Evolutionary conservation across 108 stramenopile species (phyloP).

Genomic region (Skeletonema potamos): DNA sequence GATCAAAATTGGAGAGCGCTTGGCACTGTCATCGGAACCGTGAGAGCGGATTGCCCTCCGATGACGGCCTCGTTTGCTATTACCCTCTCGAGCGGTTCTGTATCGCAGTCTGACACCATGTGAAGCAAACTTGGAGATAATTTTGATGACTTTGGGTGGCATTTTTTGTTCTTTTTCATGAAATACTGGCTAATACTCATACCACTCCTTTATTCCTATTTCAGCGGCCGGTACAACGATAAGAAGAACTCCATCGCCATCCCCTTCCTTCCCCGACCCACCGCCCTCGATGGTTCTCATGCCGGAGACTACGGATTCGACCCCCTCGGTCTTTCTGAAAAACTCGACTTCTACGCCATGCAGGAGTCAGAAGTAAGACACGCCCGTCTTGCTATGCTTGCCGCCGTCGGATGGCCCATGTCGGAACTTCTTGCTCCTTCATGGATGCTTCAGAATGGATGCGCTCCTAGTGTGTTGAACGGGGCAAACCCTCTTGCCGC

Average conservation of each 20-base stretch:
- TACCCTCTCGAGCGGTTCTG: constrained; percentile 10
- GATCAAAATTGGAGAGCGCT: constrained; percentile 24
- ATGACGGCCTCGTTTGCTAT: constrained; percentile 25
- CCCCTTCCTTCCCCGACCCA: constrained; percentile 73
- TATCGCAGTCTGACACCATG: constrained; percentile 29
- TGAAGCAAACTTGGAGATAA: neutral
- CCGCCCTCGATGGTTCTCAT: constrained; percentile 75
- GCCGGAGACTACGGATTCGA: constrained; percentile 87
- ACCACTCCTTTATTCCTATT: neutral
- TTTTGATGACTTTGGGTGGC: neutral
- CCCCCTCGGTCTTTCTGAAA: constrained; percentile 73
- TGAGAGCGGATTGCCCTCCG: constrained; percentile 36
- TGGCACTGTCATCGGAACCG: constrained; percentile 37
- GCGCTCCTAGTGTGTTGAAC: constrained; percentile 77
- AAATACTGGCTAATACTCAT: neutral
- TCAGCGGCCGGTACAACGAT: constrained; percentile 68
- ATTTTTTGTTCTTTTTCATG: neutral
- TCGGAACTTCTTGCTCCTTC: constrained; percentile 67
- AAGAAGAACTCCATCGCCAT: constrained; percentile 64
- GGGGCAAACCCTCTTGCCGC: constrained; percentile 73
- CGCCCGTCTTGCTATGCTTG: constrained; percentile 81
- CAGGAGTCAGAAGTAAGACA: constrained; percentile 72
- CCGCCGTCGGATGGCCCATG: constrained; percentile 79
- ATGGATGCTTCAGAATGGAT: constrained; percentile 68
- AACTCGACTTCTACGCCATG: constrained; percentile 59